Conservation (phyloP, 2,329 filamentous ascomycete species). For the Stagonosporopsis vannaccii region DNA sequence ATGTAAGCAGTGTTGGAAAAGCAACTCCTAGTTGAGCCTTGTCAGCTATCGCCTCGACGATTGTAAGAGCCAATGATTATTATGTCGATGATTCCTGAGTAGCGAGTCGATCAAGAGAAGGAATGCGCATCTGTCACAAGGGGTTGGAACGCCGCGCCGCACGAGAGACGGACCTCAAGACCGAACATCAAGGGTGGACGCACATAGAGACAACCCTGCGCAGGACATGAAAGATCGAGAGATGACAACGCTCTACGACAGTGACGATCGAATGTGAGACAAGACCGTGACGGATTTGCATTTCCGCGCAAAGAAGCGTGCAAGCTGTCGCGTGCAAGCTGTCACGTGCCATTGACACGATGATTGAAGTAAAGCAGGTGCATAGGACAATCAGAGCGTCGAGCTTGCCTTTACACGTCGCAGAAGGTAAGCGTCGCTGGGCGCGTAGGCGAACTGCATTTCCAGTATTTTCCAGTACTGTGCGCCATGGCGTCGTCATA, state of each 20-base stretch:
- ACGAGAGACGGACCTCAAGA: not conserved
- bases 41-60: not conserved
- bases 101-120: not conserved
- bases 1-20: not conserved
- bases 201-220: not conserved
- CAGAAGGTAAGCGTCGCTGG: conserved; percentile 1
- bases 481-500: conserved; percentile 31
- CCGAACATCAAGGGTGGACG: too few relatives aligned
- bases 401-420: not conserved
- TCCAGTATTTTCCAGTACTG: conserved; percentile 4
- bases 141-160: not conserved
- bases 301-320: not conserved
- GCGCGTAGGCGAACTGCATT: not conserved
- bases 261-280: not conserved
- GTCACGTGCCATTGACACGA: not conserved
- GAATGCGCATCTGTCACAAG: not conserved
- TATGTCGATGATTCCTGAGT: not conserved
- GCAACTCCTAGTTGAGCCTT: not conserved
- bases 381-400: not conserved
- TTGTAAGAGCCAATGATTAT: not conserved
- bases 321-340: not conserved
- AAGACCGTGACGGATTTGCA: not conserved
- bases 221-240: not conserved
- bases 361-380: not conserved
- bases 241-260: not conserved